A percentile compares a stretch with the other conserved stretches of the same genome.
Conservation (phyloP, 345 rosid species). For the Kernera saxatilis region DNA sequence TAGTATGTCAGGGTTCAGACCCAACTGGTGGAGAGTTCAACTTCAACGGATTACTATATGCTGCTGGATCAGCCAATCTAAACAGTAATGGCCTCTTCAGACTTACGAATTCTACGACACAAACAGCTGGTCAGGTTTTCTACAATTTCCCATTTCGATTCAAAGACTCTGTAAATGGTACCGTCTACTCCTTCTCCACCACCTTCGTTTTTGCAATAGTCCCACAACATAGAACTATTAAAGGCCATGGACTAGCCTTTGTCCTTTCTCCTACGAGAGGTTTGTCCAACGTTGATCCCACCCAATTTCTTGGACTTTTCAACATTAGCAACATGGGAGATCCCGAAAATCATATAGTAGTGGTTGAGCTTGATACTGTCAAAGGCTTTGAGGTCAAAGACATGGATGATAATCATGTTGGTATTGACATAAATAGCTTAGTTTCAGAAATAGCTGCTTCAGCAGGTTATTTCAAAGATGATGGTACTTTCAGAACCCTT, state of each 20-base stretch:
- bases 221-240: not conserved
- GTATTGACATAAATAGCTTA: conserved; percentile 47
- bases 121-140: conserved; percentile 36
- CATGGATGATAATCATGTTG: conserved; percentile 42
- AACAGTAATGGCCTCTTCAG: conserved; percentile 7
- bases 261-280: conserved; percentile 19
- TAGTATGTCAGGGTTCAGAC: not conserved
- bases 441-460: conserved; percentile 17
- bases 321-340: not conserved
- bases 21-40: conserved; percentile 33
- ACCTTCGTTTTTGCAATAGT: not conserved
- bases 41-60: conserved; percentile 14
- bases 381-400: not conserved
- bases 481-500: conserved; percentile 6
- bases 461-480: conserved; percentile 34
- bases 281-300: not conserved
- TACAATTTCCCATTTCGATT: conserved; percentile 25
- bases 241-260: conserved; percentile 5
- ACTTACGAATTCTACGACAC: conserved; percentile 10
- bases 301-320: conserved; percentile 11
- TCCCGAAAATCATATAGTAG: conserved; percentile 14
- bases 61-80: conserved; percentile 32
- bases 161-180: conserved; percentile 29
- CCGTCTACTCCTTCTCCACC: conserved; percentile 13
- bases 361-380: conserved; percentile 42